Evolutionary conservation across 2,329 filamentous ascomycete species (phyloP), one percentile per base, ranked within the genome.

Genomic region (Ilyonectria mors-panacis): DNA sequence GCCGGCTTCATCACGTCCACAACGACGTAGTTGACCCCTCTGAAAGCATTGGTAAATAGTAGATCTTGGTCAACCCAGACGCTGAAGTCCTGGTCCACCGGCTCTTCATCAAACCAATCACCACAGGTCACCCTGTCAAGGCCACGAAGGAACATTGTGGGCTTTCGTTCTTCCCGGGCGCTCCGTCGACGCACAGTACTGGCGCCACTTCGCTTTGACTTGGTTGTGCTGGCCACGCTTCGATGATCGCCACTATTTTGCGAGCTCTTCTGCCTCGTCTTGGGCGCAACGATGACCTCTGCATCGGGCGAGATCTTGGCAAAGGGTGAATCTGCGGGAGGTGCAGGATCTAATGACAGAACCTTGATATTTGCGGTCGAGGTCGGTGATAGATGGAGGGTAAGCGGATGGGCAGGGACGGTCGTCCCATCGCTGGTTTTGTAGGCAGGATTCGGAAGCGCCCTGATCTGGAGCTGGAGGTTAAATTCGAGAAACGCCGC

Each of bases 221-320:
- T 91, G 50, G 94, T 94, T 2, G 92, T 92, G 74, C 93, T 94
- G 0, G 91, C 88, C 9, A 95, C 92, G 77, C 95, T 98, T 65
- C 92, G 87, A 76, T 88, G 94, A 73, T 97, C 94, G 42, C 90
- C 89, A n/a, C 85, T 88, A 66, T 83, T 87, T 63, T 91, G 88
- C 4, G 89, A 85, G 37, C 87, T 83, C 78, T 93, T 94, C 47
- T 92, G 87, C 62, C 95, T 89, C 28, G 92, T 92, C 83, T 99
- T 99, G 1, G 96, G 96, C 4, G 96, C 96, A 67, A 99, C 96
- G 71, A 98, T 97, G 56, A 99, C 95, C 81, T 99, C 96, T 23
- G 95, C 95, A 78, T 98, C 94, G 0, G 95, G 93, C 0, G 94
- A 93, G 57, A 99, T 93, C 81, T 98, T 98, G 28, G 93, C 94